phyloP scores from a whole-genome alignment of 768 basidiomycete genomes.

The Kwoniella shandongensis region DNA sequence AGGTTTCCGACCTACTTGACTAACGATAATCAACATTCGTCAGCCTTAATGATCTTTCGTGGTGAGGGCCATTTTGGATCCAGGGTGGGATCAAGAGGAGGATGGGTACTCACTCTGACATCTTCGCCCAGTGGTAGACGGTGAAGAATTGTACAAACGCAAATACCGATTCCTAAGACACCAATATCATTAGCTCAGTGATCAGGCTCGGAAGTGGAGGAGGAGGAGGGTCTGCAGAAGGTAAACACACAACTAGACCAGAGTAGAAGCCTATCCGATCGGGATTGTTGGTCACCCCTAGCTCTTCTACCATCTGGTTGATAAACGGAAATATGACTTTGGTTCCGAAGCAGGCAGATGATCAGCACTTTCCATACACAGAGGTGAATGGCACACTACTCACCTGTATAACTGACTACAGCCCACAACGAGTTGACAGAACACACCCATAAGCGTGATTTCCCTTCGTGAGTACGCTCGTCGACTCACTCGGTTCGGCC shows the following conservation, averaged over 20 bases:
- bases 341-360: neutral
- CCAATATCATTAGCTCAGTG: neutral
- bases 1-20: constrained; percentile 51
- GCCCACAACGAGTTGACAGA: neutral
- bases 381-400: no score
- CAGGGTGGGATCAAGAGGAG: neutral
- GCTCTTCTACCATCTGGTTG: constrained; percentile 52
- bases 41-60: neutral
- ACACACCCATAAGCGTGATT: constrained; percentile 5
- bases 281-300: constrained; percentile 47
- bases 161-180: constrained; percentile 48
- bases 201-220: neutral
- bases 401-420: constrained; percentile 49
- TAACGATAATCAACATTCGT: constrained; percentile 4
- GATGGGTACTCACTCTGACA: constrained; percentile 48
- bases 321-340: constrained; percentile 54
- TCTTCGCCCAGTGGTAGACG: constrained; percentile 53
- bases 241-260: constrained; percentile 48
- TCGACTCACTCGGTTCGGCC: constrained; percentile 50
- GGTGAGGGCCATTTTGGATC: no score
- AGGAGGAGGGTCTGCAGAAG: neutral
- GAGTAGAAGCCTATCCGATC: constrained; percentile 52
- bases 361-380: neutral
- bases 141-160: constrained; percentile 53
- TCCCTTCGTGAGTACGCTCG: no score